Evolutionary conservation across 129 eudicot genomes (phyloP).

Genomic region (Erigeron canadensis): DNA sequence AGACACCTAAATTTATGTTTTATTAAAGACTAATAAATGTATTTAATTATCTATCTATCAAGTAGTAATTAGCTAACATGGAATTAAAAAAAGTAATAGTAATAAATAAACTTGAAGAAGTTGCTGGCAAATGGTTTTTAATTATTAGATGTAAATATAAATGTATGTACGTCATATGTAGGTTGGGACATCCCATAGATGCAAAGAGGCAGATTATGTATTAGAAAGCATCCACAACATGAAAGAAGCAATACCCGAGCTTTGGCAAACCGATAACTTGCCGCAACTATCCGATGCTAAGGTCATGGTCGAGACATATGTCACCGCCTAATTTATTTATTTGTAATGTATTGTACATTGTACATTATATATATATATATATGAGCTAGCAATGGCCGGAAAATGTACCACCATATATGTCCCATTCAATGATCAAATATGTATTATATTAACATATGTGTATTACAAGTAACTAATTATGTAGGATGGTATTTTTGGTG

Average conservation of each 20-base stretch:
- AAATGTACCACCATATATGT: too few species aligned
- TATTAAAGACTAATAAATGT: too few species aligned
- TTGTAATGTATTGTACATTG: background rate
- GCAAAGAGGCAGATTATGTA: constrained; percentile 92
- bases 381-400: too few species aligned
- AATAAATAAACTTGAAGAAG: too few species aligned
- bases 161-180: constrained; percentile 18
- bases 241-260: constrained; percentile 83
- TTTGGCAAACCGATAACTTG: constrained; percentile 59
- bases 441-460: too few species aligned
- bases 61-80: too few species aligned
- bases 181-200: constrained; percentile 78
- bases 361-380: background rate
- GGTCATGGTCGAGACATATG: constrained; percentile 74
- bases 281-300: constrained; percentile 40
- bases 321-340: constrained; percentile 46
- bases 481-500: background rate
- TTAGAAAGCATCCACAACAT: constrained; percentile 89
- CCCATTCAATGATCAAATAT: too few species aligned
- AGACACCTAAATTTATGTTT: too few species aligned
- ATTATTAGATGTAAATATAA: too few species aligned
- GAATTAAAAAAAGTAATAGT: too few species aligned
- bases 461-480: background rate
- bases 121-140: too few species aligned
- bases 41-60: background rate